phyloP scores from a whole-genome alignment of 2,329 filamentous ascomycete genomes.

The Venturia carpophila region DNA sequence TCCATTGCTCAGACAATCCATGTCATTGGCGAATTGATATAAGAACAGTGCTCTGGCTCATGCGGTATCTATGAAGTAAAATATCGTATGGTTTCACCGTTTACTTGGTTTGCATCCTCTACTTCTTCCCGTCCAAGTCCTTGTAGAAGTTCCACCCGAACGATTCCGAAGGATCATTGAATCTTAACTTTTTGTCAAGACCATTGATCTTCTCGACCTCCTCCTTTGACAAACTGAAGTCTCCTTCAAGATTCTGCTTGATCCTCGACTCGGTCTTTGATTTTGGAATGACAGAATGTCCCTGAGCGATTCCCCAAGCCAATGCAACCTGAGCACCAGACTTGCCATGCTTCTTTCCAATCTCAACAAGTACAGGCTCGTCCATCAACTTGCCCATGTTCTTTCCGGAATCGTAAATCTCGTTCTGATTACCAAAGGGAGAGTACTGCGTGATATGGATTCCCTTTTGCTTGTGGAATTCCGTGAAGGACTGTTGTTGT shows the following conservation, averaged over 20 bases:
- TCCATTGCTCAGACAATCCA: too few species aligned
- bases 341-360: slow-evolving; percentile 47
- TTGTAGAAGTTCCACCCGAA: slow-evolving; percentile 53
- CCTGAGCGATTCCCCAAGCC: slow-evolving; percentile 72
- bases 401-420: slow-evolving; percentile 58
- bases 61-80: too few species aligned
- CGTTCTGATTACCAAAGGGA: slow-evolving; percentile 56
- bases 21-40: too few species aligned
- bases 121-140: slow-evolving; percentile 50
- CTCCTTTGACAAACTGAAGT: slow-evolving; percentile 63
- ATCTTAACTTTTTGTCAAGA: slow-evolving; percentile 57
- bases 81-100: too few species aligned
- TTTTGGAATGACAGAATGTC: slow-evolving; percentile 81
- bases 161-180: slow-evolving; percentile 50
- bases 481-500: slow-evolving; percentile 39
- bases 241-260: slow-evolving; percentile 68
- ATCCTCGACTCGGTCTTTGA: slow-evolving; percentile 67
- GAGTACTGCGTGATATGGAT: slow-evolving; percentile 72
- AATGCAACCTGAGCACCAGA: slow-evolving; percentile 40
- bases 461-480: slow-evolving; percentile 51
- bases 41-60: too few species aligned
- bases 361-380: slow-evolving; percentile 41
- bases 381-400: slow-evolving; percentile 41
- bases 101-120: not conserved
- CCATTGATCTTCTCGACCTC: slow-evolving; percentile 62